Percentiles rank a stretch among this genome's conserved stretches.
Evolutionary conservation across 2,329 filamentous ascomycete genomes (phyloP).

Genomic region (Lomentospora prolificans): DNA sequence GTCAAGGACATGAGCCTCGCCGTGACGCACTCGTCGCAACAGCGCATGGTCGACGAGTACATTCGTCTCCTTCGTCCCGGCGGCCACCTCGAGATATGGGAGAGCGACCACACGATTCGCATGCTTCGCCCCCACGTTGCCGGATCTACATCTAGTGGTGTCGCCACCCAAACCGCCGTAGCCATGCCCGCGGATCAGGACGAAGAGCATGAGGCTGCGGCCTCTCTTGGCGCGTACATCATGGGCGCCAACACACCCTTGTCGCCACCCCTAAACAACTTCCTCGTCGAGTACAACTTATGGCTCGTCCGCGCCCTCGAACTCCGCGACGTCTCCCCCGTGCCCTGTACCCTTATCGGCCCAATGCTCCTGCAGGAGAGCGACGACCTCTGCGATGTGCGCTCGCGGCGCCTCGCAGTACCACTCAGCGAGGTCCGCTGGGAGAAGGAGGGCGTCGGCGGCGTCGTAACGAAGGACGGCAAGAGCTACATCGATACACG

Average conservation of each 20-base stretch:
- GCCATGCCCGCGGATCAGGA: conserved; percentile 20
- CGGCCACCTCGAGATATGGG: conserved; percentile 80
- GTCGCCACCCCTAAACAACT: conserved; percentile 70
- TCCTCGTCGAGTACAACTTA: conserved; percentile 69
- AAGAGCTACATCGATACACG: conserved; percentile 50
- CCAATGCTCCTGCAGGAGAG: conserved; percentile 75
- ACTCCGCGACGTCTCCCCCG: conserved; percentile 54
- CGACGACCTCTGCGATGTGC: conserved; percentile 58
- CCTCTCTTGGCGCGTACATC: conserved; percentile 68
- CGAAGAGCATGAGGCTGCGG: conserved; percentile 53
- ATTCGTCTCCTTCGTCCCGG: conserved; percentile 67
- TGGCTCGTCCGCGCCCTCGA: conserved; percentile 75
- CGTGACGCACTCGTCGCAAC: conserved; percentile 49
- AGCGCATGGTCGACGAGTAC: conserved; percentile 56
- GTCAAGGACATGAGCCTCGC: conserved; percentile 71
- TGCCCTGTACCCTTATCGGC: conserved; percentile 69
- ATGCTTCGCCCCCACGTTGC: conserved; percentile 73
- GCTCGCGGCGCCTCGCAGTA: conserved; percentile 71
- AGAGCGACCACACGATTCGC: conserved; percentile 74
- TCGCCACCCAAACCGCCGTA: conserved; percentile 19
- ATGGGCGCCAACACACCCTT: conserved; percentile 78
- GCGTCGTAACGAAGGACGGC: conserved; percentile 49
- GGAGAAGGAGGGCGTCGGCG: conserved; percentile 68
- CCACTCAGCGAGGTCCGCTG: conserved; percentile 77
- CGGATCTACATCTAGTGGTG: conserved; percentile 22